Percentiles rank a stretch among this genome's conserved stretches.
Conservation (phyloP, 192 early-diverging fungal genomes). For the Chytriomyces confervae region DNA sequence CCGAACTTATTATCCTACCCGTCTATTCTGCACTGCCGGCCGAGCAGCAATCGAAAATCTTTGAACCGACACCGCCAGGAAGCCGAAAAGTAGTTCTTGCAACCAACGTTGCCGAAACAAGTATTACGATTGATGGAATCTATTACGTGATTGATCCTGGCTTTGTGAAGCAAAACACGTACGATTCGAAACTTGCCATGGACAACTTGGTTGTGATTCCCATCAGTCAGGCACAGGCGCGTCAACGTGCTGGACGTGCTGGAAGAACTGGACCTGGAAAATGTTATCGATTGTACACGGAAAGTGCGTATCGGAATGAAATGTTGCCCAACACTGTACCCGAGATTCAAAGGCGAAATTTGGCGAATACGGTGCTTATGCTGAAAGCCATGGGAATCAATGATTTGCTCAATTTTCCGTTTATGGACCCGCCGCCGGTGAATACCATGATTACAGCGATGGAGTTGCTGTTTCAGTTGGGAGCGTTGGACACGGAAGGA, state of each 20-base stretch:
- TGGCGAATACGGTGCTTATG: slow-evolving; percentile 85
- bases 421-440: slow-evolving; percentile 96
- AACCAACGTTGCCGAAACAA: slow-evolving; percentile 99
- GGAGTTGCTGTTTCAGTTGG: slow-evolving; percentile 89
- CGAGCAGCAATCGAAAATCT: slow-evolving; percentile 96
- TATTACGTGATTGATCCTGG: slow-evolving; percentile 98
- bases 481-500: slow-evolving; percentile 91
- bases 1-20: slow-evolving; percentile 91
- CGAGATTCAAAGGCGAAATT: slow-evolving; percentile 96
- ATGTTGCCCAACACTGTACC: slow-evolving; percentile 94
- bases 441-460: slow-evolving; percentile 91
- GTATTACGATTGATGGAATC: slow-evolving; percentile 93
- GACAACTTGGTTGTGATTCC: slow-evolving; percentile 96
- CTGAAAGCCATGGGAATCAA: slow-evolving; percentile 99
- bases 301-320: slow-evolving; percentile 89
- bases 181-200: slow-evolving; percentile 95
- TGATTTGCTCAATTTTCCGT: slow-evolving; percentile 95
- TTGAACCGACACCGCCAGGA: slow-evolving; percentile 94
- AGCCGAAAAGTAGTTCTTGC: slow-evolving; percentile 94
- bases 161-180: slow-evolving; percentile 95
- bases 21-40: slow-evolving; percentile 96
- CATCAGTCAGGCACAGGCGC: slow-evolving; percentile 91
- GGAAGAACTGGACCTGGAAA: slow-evolving; percentile 97
- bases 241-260: slow-evolving; percentile 93
- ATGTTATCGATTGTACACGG: slow-evolving; percentile 95